Conservation (phyloP, 352 stramenopile genomes). For the Pythium biforme region DNA sequence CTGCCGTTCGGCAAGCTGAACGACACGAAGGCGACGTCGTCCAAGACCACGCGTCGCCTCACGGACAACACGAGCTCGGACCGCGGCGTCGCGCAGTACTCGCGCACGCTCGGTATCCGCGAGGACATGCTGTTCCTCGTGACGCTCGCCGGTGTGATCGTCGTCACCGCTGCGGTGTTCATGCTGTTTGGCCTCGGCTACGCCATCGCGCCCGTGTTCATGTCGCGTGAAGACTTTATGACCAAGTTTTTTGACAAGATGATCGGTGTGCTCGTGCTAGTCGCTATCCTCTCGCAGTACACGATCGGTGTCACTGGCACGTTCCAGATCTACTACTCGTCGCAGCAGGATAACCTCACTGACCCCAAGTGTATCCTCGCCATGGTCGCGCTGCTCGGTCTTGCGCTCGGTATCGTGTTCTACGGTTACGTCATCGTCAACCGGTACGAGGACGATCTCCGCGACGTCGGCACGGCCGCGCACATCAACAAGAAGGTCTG, state of each 20-base stretch:
- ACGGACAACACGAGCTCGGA: slow-evolving; percentile 29
- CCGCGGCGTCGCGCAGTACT: slow-evolving; percentile 70
- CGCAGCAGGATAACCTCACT: slow-evolving; percentile 45
- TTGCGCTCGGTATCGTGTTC: slow-evolving; percentile 74
- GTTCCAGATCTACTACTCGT: slow-evolving; percentile 84
- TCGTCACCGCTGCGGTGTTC: slow-evolving; percentile 67
- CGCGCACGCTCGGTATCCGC: slow-evolving; percentile 63
- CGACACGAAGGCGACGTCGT: slow-evolving; percentile 24
- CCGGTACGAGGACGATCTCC: slow-evolving; percentile 71
- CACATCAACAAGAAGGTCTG: slow-evolving; percentile 84
- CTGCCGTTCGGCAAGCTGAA: slow-evolving; percentile 67
- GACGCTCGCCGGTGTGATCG: slow-evolving; percentile 70
- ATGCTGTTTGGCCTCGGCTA: slow-evolving; percentile 65
- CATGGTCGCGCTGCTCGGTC: slow-evolving; percentile 51
- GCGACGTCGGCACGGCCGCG: slow-evolving; percentile 69
- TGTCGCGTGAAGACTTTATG: slow-evolving; percentile 69
- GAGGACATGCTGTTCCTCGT: slow-evolving; percentile 84
- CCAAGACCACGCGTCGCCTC: slow-evolving; percentile 35
- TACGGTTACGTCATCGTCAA: slow-evolving; percentile 75
- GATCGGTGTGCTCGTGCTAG: slow-evolving; percentile 71
- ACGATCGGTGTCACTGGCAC: slow-evolving; percentile 80
- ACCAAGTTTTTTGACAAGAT: slow-evolving; percentile 85
- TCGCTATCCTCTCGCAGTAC: slow-evolving; percentile 83
- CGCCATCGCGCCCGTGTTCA: slow-evolving; percentile 50
- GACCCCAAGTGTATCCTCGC: slow-evolving; percentile 71